Percentiles rank a stretch among this genome's conserved stretches.
These are phyloP conservation scores for Penicillium soppii DNA, from an alignment of 495 filamentous ascomycete species.

Conservation along the genomic window DNA sequence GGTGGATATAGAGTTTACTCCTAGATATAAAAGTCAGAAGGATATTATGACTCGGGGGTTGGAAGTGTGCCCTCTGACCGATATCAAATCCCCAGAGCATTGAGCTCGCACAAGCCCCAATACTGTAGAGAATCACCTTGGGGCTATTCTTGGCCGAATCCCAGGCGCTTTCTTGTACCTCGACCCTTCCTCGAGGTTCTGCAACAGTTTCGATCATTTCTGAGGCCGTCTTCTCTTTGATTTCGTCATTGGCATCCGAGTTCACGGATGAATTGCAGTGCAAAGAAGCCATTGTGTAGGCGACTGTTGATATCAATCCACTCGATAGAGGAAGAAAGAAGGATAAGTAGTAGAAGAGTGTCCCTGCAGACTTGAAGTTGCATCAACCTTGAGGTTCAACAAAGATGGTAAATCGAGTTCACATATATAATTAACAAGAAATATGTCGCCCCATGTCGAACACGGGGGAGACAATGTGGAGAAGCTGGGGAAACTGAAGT, in stretches of 20 bases:
- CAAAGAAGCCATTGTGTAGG: not conserved
- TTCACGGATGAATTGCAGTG: not conserved
- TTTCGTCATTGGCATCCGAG: not conserved
- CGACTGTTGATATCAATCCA: no score
- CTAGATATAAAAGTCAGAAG: not conserved
- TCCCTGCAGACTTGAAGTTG: no score
- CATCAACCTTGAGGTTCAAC: no score
- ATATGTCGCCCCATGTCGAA: not conserved
- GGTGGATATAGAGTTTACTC: constrained; percentile 1
- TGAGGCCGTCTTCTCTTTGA: not conserved
- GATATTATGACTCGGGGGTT: no score
- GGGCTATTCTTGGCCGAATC: constrained; percentile 8
- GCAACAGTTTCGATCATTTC: not conserved
- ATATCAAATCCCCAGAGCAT: constrained; percentile 13
- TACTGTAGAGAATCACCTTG: constrained; percentile 7
- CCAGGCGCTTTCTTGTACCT: not conserved
- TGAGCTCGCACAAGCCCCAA: constrained; percentile 5
- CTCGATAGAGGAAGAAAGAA: no score
- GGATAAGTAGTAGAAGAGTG: no score
- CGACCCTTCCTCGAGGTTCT: not conserved
- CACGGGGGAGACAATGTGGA: not conserved
- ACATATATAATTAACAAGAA: no score
- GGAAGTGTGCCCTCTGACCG: no score
- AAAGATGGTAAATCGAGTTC: no score
- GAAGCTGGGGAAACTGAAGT: not conserved